These are phyloP conservation scores for Alternaria arbusti DNA, from an alignment of 2,329 filamentous ascomycete species.

Conservation along the genomic window DNA sequence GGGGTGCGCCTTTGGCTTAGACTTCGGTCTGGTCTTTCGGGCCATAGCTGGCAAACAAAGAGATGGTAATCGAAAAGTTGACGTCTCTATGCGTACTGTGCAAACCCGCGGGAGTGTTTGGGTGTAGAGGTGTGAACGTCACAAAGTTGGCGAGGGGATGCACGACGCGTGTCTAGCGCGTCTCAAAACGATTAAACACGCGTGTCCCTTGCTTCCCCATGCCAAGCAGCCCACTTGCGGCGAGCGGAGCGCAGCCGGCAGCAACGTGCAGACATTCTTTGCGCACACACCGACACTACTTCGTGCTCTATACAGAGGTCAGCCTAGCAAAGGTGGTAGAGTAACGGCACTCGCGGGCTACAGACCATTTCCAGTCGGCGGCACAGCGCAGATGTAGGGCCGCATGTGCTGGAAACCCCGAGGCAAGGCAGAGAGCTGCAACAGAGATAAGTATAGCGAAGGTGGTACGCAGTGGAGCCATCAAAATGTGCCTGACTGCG, in stretches of 20 bases:
- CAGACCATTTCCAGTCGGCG: too few relatives aligned
- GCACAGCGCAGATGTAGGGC: too few relatives aligned
- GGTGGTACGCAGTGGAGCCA: too few relatives aligned
- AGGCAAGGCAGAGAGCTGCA: too few relatives aligned
- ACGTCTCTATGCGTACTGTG: neutral
- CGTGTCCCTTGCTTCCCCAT: neutral
- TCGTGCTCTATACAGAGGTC: too few relatives aligned
- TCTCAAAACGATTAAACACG: neutral
- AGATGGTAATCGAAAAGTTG: neutral
- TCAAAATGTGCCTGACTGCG: too few relatives aligned
- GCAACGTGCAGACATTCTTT: neutral
- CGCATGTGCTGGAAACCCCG: too few relatives aligned
- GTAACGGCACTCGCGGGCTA: neutral
- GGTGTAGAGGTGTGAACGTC: neutral
- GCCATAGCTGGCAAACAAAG: neutral
- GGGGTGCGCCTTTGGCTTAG: neutral
- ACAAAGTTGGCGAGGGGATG: neutral
- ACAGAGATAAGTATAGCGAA: too few relatives aligned
- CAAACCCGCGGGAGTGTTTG: neutral
- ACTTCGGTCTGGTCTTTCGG: neutral
- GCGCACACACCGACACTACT: neutral
- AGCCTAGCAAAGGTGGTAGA: neutral
- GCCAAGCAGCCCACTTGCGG: neutral
- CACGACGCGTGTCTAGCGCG: neutral
- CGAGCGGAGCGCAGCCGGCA: too few relatives aligned